Conservation (phyloP, 768 basidiomycete genomes). For the Lanmaoa rubissima region DNA sequence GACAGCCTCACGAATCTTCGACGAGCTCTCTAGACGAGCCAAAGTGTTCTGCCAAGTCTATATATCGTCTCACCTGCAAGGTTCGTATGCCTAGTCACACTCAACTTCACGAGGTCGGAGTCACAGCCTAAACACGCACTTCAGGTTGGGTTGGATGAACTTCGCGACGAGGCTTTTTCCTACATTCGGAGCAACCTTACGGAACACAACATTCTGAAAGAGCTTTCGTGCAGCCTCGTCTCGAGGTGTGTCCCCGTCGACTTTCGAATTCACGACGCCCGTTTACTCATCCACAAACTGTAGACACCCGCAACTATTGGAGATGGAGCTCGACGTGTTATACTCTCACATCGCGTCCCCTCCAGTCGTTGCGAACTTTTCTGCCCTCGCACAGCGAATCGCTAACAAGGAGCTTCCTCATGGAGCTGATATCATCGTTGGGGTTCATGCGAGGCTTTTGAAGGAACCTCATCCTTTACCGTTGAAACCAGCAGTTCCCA, state of each 20-base stretch:
- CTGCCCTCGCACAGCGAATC: conserved; percentile 15
- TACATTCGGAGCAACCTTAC: conserved; percentile 17
- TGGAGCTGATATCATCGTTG: conserved; percentile 20
- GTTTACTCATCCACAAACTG: background rate
- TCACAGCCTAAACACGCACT: background rate
- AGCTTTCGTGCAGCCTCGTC: conserved; percentile 19
- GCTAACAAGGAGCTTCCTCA: conserved; percentile 20
- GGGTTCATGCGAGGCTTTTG: conserved; percentile 18
- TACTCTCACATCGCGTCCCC: conserved; percentile 18
- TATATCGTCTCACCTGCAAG: conserved; percentile 43
- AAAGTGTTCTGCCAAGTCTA: conserved; percentile 43
- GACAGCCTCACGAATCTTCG: background rate
- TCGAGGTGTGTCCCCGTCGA: conserved; percentile 8
- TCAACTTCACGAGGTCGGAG: background rate
- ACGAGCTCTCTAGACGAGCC: conserved; percentile 7
- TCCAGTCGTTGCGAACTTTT: conserved; percentile 10
- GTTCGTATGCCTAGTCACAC: conserved; percentile 12
- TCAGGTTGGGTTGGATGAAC: conserved; percentile 21
- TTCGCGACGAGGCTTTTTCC: conserved; percentile 16
- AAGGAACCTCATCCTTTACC: conserved; percentile 1
- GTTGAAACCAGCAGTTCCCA: background rate
- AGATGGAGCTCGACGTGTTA: conserved; percentile 23
- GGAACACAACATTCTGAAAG: conserved; percentile 24
- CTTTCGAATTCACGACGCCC: background rate
- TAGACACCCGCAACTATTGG: conserved; percentile 14